Evolutionary conservation across 805 yeast genomes (phyloP).

Genomic region (Kazachstania psychrophila): DNA sequence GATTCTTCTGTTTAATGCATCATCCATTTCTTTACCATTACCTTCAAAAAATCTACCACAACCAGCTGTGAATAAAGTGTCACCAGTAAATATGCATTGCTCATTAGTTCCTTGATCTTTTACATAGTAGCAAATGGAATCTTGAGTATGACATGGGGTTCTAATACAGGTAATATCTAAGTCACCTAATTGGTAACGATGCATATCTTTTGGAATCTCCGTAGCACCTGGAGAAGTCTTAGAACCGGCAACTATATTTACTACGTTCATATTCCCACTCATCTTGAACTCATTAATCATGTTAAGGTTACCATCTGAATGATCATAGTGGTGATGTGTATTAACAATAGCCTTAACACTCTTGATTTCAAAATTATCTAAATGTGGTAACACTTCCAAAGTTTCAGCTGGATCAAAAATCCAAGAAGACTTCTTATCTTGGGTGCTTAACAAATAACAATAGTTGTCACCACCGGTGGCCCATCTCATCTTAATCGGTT

Average conservation of each 20-base stretch:
- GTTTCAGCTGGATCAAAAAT: constrained; percentile 91
- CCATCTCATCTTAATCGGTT: constrained; percentile 89
- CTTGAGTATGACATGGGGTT: constrained; percentile 98
- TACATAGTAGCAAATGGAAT: constrained; percentile 81
- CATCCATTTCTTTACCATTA: constrained; percentile 67
- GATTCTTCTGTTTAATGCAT: constrained; percentile 50
- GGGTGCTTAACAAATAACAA: constrained; percentile 55
- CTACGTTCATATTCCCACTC: constrained; percentile 37
- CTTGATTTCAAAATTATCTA: constrained; percentile 32
- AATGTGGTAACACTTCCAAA: constrained; percentile 46
- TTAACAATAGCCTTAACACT: constrained; percentile 73
- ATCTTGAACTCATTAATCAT: constrained; percentile 23
- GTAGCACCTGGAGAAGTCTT: constrained; percentile 50
- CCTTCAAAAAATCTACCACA: constrained; percentile 98
- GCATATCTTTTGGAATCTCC: constrained; percentile 59
- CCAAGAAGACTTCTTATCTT: constrained; percentile 66
- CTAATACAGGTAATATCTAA: constrained; percentile 70
- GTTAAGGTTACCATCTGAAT: constrained; percentile 70
- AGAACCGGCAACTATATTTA: constrained; percentile 64
- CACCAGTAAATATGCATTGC: constrained; percentile 86
- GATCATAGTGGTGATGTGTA: constrained; percentile 96
- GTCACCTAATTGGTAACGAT: constrained; percentile 35
- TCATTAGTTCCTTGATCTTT: constrained; percentile 53
- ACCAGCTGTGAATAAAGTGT: constrained; percentile 87
- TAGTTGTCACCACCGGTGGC: constrained; percentile 80